These are phyloP conservation scores for Rhodotorula kratochvilovae DNA, from an alignment of 768 basidiomycete genomes.

Conservation along the genomic window DNA sequence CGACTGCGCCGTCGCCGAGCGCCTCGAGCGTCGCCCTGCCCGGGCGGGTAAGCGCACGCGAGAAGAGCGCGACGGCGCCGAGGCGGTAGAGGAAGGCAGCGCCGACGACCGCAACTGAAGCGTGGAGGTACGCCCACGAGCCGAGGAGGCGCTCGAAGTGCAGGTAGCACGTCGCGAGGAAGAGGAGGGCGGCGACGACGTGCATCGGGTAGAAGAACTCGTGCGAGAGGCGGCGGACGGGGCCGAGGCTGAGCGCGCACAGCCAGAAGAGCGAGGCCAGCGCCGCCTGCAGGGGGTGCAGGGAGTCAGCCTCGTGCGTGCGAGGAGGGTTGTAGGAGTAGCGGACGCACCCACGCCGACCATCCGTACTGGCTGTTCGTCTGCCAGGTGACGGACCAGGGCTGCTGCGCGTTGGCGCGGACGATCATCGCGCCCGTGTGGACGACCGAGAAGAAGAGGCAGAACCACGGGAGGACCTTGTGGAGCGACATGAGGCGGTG, in stretches of 20 bases:
- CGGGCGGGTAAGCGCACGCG: slow-evolving; percentile 41
- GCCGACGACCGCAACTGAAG: slow-evolving; percentile 45
- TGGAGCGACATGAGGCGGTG: not conserved
- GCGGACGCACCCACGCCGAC: not conserved
- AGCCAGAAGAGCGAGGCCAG: slow-evolving; percentile 1
- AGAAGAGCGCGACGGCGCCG: slow-evolving; percentile 43
- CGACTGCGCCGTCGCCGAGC: slow-evolving; percentile 37
- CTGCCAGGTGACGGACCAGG: not conserved
- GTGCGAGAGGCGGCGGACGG: slow-evolving; percentile 43
- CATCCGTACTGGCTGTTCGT: not conserved
- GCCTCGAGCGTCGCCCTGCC: slow-evolving; percentile 40
- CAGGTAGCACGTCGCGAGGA: slow-evolving; percentile 48
- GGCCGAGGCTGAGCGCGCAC: not conserved
- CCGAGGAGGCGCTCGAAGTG: slow-evolving; percentile 46
- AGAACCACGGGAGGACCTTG: slow-evolving; percentile 1
- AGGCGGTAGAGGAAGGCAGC: slow-evolving; percentile 45
- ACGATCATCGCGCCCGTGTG: slow-evolving; percentile 12
- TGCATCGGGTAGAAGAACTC: slow-evolving; percentile 51
- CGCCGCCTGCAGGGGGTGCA: not conserved
- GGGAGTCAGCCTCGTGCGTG: too few species aligned
- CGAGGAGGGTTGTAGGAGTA: too few species aligned
- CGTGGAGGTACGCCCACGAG: slow-evolving; percentile 46
- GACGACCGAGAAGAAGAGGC: slow-evolving; percentile 3
- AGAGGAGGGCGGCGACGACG: slow-evolving; percentile 49
- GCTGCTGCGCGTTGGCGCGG: not conserved